Evolutionary conservation across 768 basidiomycete species (phyloP), one percentile per base, ranked within the genome.

Genomic region (Gyrodon lividus): DNA sequence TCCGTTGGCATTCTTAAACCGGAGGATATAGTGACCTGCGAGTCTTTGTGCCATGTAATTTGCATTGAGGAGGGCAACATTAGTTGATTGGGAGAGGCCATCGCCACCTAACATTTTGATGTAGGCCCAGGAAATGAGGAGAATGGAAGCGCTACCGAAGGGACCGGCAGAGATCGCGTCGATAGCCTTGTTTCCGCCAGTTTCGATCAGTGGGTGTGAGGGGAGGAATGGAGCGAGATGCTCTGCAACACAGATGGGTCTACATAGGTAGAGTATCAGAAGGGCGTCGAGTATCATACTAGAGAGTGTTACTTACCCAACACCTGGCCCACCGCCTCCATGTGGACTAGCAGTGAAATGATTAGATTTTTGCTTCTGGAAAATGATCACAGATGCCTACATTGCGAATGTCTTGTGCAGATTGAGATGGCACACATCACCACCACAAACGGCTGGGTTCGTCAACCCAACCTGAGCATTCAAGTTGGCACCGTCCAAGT

Each of bases 61-160:
- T 43, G 97, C 97, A 63, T 86, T 98, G 38, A 99, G 80, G 26
- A 99, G 78, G 1, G 97, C 92, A 26, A 91, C 72, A 60, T 88
- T 89, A 3, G 94, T 89, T 0, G 93, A 86, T 52, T 92, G 81
- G 20, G 84, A 81, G 23, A 99, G 80, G 6, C 97, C 97, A 49
- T 82, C 74, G 7, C 95, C 96, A 23, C 97, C 97, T n/a, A 99
- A 82, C 97, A 99, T 98, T 75, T 91, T 96, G 79, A 97, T 92
- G 70, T 97, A 99, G 12, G 97, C 96, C 95, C 96, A 98, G 0
- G 95, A 98, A 62, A 98, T 98, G 54, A 95, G 78, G 42, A 91
- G 85, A 62, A 99, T 94, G 6, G 92, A 95, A 3, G 97, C 91
- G 58, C 92, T 95, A 40, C 97, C 96, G 65, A 84, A 98, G 0